Conservation (phyloP, 2,329 filamentous ascomycete genomes). For the Xylaria hypoxylon region DNA sequence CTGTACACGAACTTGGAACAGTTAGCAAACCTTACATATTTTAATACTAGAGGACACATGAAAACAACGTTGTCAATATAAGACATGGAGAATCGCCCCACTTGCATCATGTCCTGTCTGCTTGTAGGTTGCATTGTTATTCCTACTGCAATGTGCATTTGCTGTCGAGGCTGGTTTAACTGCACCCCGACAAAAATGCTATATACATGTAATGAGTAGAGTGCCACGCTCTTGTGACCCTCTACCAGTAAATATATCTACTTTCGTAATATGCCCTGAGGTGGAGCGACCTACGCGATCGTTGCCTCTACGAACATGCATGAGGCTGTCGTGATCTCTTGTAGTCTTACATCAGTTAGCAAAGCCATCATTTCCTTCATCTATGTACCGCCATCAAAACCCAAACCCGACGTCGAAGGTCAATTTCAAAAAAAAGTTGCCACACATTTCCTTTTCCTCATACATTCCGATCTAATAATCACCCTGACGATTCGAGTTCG, state of each 20-base stretch:
- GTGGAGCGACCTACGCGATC: conserved; percentile 24
- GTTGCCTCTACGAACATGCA: conserved; percentile 33
- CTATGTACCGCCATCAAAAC: conserved; percentile 38
- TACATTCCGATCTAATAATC: conserved; percentile 44
- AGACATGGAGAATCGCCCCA: not conserved
- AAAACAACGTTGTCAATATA: not conserved
- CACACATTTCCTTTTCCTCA: conserved; percentile 40
- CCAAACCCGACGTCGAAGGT: conserved; percentile 34
- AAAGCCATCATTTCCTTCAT: conserved; percentile 22
- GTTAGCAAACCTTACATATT: not conserved
- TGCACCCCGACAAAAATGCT: not conserved
- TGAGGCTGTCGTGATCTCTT: conserved; percentile 36
- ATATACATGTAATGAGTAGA: not conserved
- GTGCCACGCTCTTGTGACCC: not conserved
- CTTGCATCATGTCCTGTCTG: not conserved
- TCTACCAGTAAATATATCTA: conserved; percentile 11
- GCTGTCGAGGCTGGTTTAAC: not conserved
- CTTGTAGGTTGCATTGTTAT: not conserved
- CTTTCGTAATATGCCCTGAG: conserved; percentile 11
- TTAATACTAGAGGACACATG: not conserved
- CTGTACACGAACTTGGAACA: conserved; percentile 7
- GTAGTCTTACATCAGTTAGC: conserved; percentile 28
- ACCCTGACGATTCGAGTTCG: conserved; percentile 9
- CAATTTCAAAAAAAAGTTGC: conserved; percentile 41
- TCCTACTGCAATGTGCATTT: not conserved